Evolutionary conservation across 1,284 basidiomycete genomes (phyloP).

Genomic region (Pseudozyma hubeiensis): DNA sequence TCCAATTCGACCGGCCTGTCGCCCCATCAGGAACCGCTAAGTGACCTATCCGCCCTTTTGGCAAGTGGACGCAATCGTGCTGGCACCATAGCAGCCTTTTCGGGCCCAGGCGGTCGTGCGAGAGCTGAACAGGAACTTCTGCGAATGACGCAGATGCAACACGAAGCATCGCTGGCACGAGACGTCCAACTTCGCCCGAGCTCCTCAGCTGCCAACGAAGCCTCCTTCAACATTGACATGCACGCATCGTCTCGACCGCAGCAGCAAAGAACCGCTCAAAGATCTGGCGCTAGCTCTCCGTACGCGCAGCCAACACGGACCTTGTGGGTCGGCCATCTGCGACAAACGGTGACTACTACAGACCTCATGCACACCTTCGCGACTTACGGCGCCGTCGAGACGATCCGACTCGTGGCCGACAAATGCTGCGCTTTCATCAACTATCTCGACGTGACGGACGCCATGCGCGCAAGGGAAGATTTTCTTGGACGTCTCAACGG

Average conservation of each 20-base stretch:
- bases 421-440: conserved; percentile 99
- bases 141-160: conserved; percentile 44
- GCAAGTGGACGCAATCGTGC: conserved; percentile 53
- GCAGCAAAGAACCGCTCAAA: conserved; percentile 8
- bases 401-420: conserved; percentile 89
- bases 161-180: conserved; percentile 17
- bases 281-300: conserved; percentile 70
- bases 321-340: conserved; percentile 96
- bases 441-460: conserved; percentile 93
- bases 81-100: conserved; percentile 63
- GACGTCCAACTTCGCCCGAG: conserved; percentile 14
- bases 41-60: conserved; percentile 21
- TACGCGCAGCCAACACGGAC: conserved; percentile 84
- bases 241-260: conserved; percentile 12
- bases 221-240: conserved; percentile 11
- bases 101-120: conserved; percentile 58
- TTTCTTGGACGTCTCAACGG: conserved; percentile 92
- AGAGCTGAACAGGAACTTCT: conserved; percentile 60
- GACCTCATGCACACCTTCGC: conserved; percentile 94
- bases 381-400: conserved; percentile 95
- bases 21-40: conserved; percentile 8
- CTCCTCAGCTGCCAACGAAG: conserved; percentile 28
- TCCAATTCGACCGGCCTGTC: conserved; percentile 5
- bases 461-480: conserved; percentile 94
- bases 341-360: conserved; percentile 90